phyloP scores from a whole-genome alignment of 2,329 filamentous ascomycete species.

The Talaromyces pinophilus region DNA sequence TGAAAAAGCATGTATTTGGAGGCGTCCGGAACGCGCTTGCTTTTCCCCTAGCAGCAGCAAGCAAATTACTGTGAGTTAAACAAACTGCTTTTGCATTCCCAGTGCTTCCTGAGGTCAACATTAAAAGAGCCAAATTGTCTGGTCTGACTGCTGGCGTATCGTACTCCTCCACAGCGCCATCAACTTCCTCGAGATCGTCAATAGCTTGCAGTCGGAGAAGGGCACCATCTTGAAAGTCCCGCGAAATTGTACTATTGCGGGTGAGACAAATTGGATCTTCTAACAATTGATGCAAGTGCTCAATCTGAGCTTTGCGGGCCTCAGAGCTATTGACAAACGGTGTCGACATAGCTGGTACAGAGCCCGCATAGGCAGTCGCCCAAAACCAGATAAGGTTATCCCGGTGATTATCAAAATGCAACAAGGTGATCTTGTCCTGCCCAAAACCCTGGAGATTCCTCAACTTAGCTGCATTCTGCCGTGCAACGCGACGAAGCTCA shows the following conservation, averaged over 20 bases:
- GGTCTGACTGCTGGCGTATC: background rate
- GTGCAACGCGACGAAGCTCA: conserved; percentile 3
- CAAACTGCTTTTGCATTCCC: conserved; percentile 53
- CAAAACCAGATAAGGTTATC: conserved; percentile 43
- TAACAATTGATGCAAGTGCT: conserved; percentile 29
- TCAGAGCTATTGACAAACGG: conserved; percentile 32
- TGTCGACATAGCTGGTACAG: conserved; percentile 36
- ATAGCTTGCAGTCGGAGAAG: background rate
- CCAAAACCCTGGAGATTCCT: background rate
- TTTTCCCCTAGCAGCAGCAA: conserved; percentile 47
- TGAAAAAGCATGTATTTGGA: conserved; percentile 30
- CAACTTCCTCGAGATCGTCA: background rate
- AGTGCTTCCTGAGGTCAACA: conserved; percentile 56
- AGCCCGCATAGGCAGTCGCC: conserved; percentile 36
- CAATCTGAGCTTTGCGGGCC: conserved; percentile 32
- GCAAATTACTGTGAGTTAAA: conserved; percentile 46
- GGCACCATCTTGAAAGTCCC: conserved; percentile 1
- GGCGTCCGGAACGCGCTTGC: conserved; percentile 2
- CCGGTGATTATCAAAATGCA: conserved; percentile 37
- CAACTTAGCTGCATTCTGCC: conserved; percentile 1
- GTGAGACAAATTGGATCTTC: conserved; percentile 25
- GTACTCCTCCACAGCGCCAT: background rate
- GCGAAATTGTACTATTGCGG: background rate
- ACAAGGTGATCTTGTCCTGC: background rate
- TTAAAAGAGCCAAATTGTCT: conserved; percentile 36